Evolutionary conservation across 108 stramenopile species (phyloP).

Genomic region (Discostella pseudostelligera): DNA sequence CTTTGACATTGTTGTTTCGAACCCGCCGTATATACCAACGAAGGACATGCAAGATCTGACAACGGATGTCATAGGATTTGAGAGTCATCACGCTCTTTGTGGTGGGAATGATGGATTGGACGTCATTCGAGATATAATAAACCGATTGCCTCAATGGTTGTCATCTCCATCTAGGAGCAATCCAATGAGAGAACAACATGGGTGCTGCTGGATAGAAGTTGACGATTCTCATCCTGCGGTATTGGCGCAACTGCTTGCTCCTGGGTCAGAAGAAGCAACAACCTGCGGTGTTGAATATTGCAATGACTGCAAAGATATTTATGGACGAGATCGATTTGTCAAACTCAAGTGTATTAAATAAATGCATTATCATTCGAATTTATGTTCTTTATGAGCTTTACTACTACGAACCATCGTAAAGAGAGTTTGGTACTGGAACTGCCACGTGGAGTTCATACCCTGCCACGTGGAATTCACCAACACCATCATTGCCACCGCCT

Average conservation of each 20-base stretch:
- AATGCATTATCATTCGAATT: too few species aligned
- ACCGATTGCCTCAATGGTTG: conserved; percentile 56
- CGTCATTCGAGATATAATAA: conserved; percentile 78
- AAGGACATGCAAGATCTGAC: conserved; percentile 69
- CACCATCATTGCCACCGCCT: too few species aligned
- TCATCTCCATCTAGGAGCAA: background rate
- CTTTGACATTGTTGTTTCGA: conserved; percentile 91
- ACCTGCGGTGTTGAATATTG: conserved; percentile 32
- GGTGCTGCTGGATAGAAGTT: conserved; percentile 87
- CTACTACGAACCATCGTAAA: too few species aligned
- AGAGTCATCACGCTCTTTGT: conserved; percentile 79
- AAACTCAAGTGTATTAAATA: conserved; percentile 23
- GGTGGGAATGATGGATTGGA: conserved; percentile 92
- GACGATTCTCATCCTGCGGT: conserved; percentile 76
- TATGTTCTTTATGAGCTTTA: too few species aligned
- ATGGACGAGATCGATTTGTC: conserved; percentile 76
- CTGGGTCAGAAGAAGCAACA: conserved; percentile 22
- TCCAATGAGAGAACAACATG: conserved; percentile 1
- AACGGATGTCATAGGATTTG: conserved; percentile 69
- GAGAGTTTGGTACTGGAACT: too few species aligned
- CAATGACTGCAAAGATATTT: conserved; percentile 55
- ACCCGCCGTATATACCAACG: conserved; percentile 94
- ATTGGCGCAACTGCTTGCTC: conserved; percentile 41
- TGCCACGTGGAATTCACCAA: too few species aligned
- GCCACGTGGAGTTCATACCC: too few species aligned